Base-by-base conservation (phyloP, 805 yeast genomes). In the Candida glaebosa region DNA sequence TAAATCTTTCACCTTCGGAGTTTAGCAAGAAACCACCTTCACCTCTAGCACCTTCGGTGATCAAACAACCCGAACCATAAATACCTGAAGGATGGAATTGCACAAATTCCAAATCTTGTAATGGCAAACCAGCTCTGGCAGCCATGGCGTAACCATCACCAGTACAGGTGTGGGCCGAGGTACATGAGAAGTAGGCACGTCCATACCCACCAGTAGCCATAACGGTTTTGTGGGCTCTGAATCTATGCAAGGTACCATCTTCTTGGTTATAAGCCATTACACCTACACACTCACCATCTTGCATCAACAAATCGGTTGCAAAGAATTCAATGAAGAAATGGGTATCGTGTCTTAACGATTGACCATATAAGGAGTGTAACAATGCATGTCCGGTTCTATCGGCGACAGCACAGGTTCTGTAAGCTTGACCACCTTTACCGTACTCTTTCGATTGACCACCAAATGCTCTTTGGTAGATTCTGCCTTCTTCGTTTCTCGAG, bases 21-120 rank as follows among this genome's bases (percentile, higher is more conserved):
- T 91, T 91, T 50, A 91, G 78, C 66, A 91, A 76, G 79, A 80
- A 93, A 51, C 99, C 99, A 81, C 99, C 99, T 77, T 93, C 99
- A 38, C 99, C 99, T 78, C 99, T 86, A 53, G 97, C 96, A 75
- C 99, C 99, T 73, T 93, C 99, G 43, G 99, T 93, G 67, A 93
- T 93, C 75, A 91, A 75, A 77, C 98, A 93, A 51, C 99, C 99
- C 31, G 98, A 88, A 46, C 99, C 99, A 69, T 91, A 91, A 69
- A 91, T 93, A 79, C 99, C 99, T 18, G 98, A 89, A 42, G 99
- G 99, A 71, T 91, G 99, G 88, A 91, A 91, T 74, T 91, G 99
- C 48, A 91, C 90, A 63, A 91, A 91, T 74, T 91, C 99, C 70
- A 91, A 75, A 72, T 91, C 99, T 73, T 91, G 96, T 61, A 91